Conservation (phyloP, 148 eudicot genomes). For the Rhododendron ovatum region DNA sequence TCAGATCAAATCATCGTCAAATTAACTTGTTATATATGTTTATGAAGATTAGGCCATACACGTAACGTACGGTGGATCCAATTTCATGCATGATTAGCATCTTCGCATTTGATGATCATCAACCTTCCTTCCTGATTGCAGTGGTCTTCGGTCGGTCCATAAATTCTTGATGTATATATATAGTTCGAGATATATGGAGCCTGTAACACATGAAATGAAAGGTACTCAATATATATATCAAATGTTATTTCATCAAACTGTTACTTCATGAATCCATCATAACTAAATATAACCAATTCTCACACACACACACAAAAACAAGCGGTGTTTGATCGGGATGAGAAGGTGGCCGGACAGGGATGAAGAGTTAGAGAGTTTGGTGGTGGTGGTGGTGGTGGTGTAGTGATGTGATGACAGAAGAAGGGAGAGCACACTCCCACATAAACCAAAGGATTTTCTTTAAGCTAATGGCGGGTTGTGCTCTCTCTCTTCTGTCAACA, state of each 20-base stretch:
- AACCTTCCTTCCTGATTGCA: background rate
- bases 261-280: too few relatives aligned
- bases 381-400: background rate
- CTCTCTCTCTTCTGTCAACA: slow-evolving; percentile 43
- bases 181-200: background rate
- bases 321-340: too few relatives aligned
- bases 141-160: background rate
- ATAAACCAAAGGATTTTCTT: slow-evolving; percentile 6
- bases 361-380: background rate
- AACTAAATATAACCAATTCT: too few relatives aligned
- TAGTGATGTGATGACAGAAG: slow-evolving; percentile 23
- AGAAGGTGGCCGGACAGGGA: background rate
- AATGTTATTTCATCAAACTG: too few relatives aligned
- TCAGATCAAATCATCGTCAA: background rate
- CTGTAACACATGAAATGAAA: background rate
- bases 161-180: background rate
- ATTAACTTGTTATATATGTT: background rate
- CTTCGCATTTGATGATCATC: background rate
- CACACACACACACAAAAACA: background rate
- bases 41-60: background rate
- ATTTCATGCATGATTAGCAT: background rate
- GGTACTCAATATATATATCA: background rate
- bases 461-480: slow-evolving; percentile 27
- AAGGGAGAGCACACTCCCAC: slow-evolving; percentile 30
- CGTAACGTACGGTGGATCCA: background rate